phyloP scores from a whole-genome alignment of 768 basidiomycete genomes.

The Panus rudis region DNA sequence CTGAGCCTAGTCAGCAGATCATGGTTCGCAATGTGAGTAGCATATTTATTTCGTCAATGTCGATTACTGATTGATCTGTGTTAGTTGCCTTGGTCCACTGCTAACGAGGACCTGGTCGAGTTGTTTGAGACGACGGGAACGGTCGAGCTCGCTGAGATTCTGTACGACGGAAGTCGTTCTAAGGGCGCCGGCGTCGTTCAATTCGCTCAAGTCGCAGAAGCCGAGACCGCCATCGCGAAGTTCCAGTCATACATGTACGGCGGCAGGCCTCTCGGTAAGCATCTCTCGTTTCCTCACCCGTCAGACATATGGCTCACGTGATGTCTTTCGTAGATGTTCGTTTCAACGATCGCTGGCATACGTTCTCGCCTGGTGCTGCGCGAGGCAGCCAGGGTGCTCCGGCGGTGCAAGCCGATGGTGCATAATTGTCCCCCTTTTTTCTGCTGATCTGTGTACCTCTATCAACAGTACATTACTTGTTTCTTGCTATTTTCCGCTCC shows the following conservation, averaged over 20 bases:
- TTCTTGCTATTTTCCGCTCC: too few species aligned
- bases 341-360: constrained; percentile 95
- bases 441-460: too few species aligned
- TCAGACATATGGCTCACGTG: not conserved
- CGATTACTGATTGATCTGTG: constrained; percentile 1
- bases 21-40: constrained; percentile 93
- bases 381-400: constrained; percentile 75
- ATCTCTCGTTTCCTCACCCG: not conserved
- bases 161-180: constrained; percentile 87
- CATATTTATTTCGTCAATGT: not conserved
- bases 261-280: constrained; percentile 75
- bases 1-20: constrained; percentile 93
- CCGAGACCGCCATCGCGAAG: constrained; percentile 93
- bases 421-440: constrained; percentile 14
- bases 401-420: constrained; percentile 48
- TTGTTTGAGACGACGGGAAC: constrained; percentile 96
- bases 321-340: constrained; percentile 57
- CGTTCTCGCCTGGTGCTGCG: constrained; percentile 82
- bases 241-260: constrained; percentile 96
- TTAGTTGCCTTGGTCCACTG: constrained; percentile 97
- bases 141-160: constrained; percentile 90
- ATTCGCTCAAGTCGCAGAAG: constrained; percentile 80
- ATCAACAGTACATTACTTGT: too few species aligned
- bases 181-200: constrained; percentile 97
- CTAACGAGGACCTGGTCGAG: constrained; percentile 97